Evolutionary conservation across 1,284 basidiomycete genomes (phyloP), one percentile per base, ranked within the genome.

Genomic region (Trichosporon ovoides): DNA sequence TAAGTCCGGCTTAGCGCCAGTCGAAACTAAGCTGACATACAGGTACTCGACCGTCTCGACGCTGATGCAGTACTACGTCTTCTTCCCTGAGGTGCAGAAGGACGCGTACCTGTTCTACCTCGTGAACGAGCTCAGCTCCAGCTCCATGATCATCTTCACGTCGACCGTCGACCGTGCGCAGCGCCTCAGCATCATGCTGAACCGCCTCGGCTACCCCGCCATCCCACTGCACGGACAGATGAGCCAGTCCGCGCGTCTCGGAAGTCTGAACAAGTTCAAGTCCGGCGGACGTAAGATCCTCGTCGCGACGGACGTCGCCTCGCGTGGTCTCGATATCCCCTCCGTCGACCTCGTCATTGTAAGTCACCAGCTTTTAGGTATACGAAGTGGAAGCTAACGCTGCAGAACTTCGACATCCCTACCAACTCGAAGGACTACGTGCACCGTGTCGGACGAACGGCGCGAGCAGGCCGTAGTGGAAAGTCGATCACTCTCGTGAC

Each of bases 371-470:
- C n/a, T n/a, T n/a, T n/a, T n/a, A n/a, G n/a, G n/a, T n/a, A n/a
- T n/a, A n/a, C n/a, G 10, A 6, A 10, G 7, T 18, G 24, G 19
- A n/a, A 12, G 38, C 50, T 53, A 11, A 56, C 51, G 19, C 28
- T 9, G 14, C 56, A 76, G 78, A 98, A 99, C 78, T 99, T 91
- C 75, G 95, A 98, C 76, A 89, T 98, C 63, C 96, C 96, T 1
- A 91, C 92, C 7, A 91, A 98, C 76, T 98, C 94, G 28, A 98
- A 98, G 80, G 96, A 98, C 77, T 99, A 98, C 76, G 97, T 99
- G 58, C 96, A 99, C 75, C 86, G 96, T 57, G 96, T 99, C 18
- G 96, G 96, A 35, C 86, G 96, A 63, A 98, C 96, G 33, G 96
- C 96, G 3, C 87, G 96, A 74, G 96, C 96, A 0, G 96, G 96